Base-by-base conservation (phyloP, 2,329 filamentous ascomycete species). In the Camillea tinctor region DNA sequence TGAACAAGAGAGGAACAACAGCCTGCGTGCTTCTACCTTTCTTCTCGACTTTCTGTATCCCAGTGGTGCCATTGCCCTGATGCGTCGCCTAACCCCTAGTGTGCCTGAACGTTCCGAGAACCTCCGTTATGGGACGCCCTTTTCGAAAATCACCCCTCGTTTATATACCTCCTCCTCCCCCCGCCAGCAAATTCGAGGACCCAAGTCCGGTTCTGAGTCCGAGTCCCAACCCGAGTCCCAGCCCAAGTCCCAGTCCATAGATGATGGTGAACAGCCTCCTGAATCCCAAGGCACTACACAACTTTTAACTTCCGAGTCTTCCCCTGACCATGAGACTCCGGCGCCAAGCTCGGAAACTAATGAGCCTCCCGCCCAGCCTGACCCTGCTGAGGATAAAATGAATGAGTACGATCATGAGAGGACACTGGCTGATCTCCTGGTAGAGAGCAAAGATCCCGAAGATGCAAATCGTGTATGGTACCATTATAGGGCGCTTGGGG, bases 21-120 rank as follows among this genome's bases (percentile, higher is more conserved):
- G 66, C 2, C 67, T 82, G 58, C 73, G 73, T 48, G 79, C 81
- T 24, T 84, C 83, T 4, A 68, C 77, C 8, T 80, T 84, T 57
- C 72, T 83, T 53, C 79, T 86, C 69, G 84, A 86, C 69, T 86
- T 86, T 57, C 71, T 86, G 8, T 85, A 85, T 56, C 83, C 83
- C 4, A 77, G 67, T 36, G 78, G 77, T 9, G 76, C 81, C 11
- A 59, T 78, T 13, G 72, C 76, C 15, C 72, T 81, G 4, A 66
- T 83, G 60, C 77, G 78, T 50, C 76, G 75, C 24, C 66, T 72
- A 51, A 66, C 61, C 2, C 61, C 64, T 6, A 54, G 63, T 36
- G 60, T 53, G 4, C 66, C 50, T 64, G 69, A 54, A 59, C 69
- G 54, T 67, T 70, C 66, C 59, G 57, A 65, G 54, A 54, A 54